phyloP scores from a whole-genome alignment of 2,329 filamentous ascomycete genomes.

The Sodiomyces alkalinus region DNA sequence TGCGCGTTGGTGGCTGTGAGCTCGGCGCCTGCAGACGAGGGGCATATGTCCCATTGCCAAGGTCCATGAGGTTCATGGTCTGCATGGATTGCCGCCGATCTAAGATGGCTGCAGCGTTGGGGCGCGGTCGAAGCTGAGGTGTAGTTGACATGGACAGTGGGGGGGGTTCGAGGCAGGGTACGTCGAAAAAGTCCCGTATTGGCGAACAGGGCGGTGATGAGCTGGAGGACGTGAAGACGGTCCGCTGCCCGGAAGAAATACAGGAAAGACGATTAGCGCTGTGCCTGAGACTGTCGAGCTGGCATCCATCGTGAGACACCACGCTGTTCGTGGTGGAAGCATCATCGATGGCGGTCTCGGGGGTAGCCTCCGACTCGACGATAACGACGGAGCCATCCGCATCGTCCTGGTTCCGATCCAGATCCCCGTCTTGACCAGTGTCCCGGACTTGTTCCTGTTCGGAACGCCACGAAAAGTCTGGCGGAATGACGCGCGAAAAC shows the following conservation, averaged over 20 bases:
- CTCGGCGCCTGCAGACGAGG: slow-evolving; percentile 8
- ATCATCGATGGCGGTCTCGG: slow-evolving; percentile 33
- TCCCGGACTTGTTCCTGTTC: too few species aligned
- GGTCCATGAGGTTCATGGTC: slow-evolving; percentile 26
- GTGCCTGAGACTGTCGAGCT: slow-evolving; percentile 41
- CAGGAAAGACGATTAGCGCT: slow-evolving; percentile 41
- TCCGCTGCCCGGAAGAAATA: slow-evolving; percentile 45
- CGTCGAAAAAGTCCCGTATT: slow-evolving; percentile 33
- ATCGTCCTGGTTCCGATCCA: slow-evolving; percentile 11
- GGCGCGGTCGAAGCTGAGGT: slow-evolving; percentile 23
- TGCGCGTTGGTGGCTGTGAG: slow-evolving; percentile 12
- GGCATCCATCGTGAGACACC: slow-evolving; percentile 41
- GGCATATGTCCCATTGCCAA: slow-evolving; percentile 9
- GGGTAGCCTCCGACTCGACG: slow-evolving; percentile 14
- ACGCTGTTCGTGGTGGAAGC: slow-evolving; percentile 42
- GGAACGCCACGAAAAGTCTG: slow-evolving; percentile 18
- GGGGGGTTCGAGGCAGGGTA: slow-evolving; percentile 13
- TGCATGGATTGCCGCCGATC: slow-evolving; percentile 38
- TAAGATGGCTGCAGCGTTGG: slow-evolving; percentile 35
- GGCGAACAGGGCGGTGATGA: slow-evolving; percentile 45
- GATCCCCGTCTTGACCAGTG: slow-evolving; percentile 8
- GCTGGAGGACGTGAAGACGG: slow-evolving; percentile 40
- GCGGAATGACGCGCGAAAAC: slow-evolving; percentile 23
- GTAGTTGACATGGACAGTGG: too few species aligned
- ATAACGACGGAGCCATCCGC: slow-evolving; percentile 8